These are phyloP conservation scores for Boechera retrofracta DNA, from an alignment of 345 rosid species.

Conservation along the genomic window DNA sequence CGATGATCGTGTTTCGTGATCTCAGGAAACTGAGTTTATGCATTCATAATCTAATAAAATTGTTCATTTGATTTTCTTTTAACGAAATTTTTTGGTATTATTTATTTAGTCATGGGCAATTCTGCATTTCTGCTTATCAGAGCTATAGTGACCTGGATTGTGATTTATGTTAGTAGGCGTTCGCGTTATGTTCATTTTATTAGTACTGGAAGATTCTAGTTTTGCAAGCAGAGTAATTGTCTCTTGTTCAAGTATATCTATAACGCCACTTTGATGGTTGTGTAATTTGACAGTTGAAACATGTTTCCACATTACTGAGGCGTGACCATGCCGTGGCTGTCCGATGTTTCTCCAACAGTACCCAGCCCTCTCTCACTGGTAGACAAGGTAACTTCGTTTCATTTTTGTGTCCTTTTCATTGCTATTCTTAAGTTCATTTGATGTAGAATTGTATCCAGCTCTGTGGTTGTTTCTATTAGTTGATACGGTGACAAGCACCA, in stretches of 20 bases:
- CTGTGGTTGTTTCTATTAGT: not conserved
- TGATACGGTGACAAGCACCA: not conserved
- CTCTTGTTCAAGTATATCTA: not conserved
- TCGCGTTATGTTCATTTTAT: not conserved
- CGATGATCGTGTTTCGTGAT: not conserved
- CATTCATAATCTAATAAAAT: too few species aligned
- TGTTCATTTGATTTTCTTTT: too few species aligned
- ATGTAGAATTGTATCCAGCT: not conserved
- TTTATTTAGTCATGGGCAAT: not conserved
- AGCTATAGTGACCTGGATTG: not conserved
- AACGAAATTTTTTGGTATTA: not conserved
- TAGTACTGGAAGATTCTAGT: not conserved
- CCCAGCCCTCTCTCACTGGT: slow-evolving; percentile 49
- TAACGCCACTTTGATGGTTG: slow-evolving; percentile 11
- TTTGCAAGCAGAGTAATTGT: not conserved
- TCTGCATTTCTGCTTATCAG: not conserved
- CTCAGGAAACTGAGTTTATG: too few species aligned
- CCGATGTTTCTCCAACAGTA: slow-evolving; percentile 64
- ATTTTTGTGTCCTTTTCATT: slow-evolving; percentile 4
- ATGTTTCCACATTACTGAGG: slow-evolving; percentile 55
- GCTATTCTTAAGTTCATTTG: not conserved
- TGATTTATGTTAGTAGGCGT: slow-evolving; percentile 11
- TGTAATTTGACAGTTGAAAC: slow-evolving; percentile 59
- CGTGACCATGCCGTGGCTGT: slow-evolving; percentile 57
- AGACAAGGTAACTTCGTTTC: slow-evolving; percentile 53